Percentiles rank a stretch among this genome's conserved stretches.
phyloP scores from a whole-genome alignment of 108 stramenopile genomes.

The Cyclotella cryptica region DNA sequence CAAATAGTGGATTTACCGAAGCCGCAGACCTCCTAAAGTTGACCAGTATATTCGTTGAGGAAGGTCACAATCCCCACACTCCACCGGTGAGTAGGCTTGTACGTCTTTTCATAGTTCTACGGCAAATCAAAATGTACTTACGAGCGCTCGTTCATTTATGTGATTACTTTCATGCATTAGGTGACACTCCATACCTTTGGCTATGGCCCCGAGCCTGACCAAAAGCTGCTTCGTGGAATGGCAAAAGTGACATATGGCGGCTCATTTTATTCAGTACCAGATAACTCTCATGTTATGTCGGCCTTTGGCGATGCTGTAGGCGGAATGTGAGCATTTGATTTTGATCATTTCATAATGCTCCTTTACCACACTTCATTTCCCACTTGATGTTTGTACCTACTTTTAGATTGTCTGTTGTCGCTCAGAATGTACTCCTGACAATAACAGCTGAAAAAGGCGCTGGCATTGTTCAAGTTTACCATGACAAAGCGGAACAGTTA shows the following conservation, averaged over 20 bases:
- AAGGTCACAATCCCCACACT: conserved; percentile 22
- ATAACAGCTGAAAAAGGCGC: conserved; percentile 54
- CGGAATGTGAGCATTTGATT: conserved; percentile 36
- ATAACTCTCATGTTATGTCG: conserved; percentile 53
- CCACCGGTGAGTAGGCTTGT: conserved; percentile 25
- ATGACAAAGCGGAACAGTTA: conserved; percentile 45
- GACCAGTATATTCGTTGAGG: conserved; percentile 42
- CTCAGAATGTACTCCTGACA: conserved; percentile 58
- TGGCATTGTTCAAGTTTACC: conserved; percentile 53
- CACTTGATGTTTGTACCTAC: not conserved
- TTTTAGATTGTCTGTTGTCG: conserved; percentile 56
- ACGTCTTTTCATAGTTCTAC: not conserved
- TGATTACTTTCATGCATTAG: not conserved
- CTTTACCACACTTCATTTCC: not conserved
- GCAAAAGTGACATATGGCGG: conserved; percentile 54
- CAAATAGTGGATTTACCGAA: conserved; percentile 61
- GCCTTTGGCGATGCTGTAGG: conserved; percentile 80
- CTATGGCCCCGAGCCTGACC: conserved; percentile 68
- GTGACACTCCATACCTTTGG: conserved; percentile 68
- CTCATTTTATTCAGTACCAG: conserved; percentile 65
- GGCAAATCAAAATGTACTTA: not conserved
- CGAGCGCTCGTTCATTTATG: not conserved
- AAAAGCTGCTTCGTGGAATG: conserved; percentile 51
- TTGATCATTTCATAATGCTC: not conserved
- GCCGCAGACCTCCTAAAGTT: conserved; percentile 45